phyloP scores from a whole-genome alignment of 1,284 basidiomycete species.

The Austroboletus niveus region DNA sequence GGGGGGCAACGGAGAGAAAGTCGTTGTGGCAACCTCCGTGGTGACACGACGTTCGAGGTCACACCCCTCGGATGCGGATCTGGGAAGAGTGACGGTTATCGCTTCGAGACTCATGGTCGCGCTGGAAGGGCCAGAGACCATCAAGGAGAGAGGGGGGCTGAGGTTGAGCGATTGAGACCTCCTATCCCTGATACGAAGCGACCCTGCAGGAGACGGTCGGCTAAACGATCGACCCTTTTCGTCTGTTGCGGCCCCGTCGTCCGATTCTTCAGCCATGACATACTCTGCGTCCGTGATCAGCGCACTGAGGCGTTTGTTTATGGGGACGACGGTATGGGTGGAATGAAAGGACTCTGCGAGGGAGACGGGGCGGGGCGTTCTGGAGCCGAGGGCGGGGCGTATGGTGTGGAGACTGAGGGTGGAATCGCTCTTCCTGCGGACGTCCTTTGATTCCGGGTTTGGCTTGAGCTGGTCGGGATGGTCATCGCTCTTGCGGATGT shows the following conservation, averaged over 20 bases:
- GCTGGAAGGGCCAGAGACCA: constrained; percentile 29
- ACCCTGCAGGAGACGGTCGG: constrained; percentile 26
- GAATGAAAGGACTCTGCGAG: constrained; percentile 73
- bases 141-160: constrained; percentile 33
- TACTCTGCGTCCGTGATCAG: constrained; percentile 65
- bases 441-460: constrained; percentile 54
- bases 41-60: constrained; percentile 24
- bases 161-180: constrained; percentile 63
- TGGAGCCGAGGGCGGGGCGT: constrained; percentile 50
- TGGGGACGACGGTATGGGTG: constrained; percentile 61
- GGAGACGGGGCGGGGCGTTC: constrained; percentile 66
- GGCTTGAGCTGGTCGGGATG: constrained; percentile 23
- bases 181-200: constrained; percentile 46
- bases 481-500: constrained; percentile 33
- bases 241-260: constrained; percentile 39
- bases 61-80: constrained; percentile 28
- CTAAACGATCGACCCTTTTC: constrained; percentile 28
- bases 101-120: constrained; percentile 34
- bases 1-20: constrained; percentile 23
- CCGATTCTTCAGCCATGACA: constrained; percentile 46
- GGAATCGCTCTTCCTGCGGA: constrained; percentile 72
- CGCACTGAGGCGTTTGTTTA: constrained; percentile 63
- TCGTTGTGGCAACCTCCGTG: constrained; percentile 13
- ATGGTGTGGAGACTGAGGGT: constrained; percentile 71
- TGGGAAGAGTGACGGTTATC: constrained; percentile 30